Base-by-base conservation (phyloP, 192 early-diverging fungal genomes). In the Allomyces arbusculus region DNA sequence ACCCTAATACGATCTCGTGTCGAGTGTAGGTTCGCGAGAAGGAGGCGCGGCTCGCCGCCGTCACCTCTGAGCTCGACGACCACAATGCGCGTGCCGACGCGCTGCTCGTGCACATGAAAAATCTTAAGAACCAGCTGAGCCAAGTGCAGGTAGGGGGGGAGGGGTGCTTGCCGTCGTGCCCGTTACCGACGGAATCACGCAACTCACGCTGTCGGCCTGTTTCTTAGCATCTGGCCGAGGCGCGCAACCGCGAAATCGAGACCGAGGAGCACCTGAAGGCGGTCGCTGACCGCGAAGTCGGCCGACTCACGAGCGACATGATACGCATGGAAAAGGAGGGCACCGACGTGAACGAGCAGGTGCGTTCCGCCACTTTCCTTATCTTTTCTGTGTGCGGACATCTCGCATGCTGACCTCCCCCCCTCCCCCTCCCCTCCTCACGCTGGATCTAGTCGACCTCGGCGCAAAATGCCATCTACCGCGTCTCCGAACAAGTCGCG, bases 241-340 rank as follows among this genome's bases (percentile, higher is more conserved):
- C 81, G 6, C 80, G 80, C 64, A 76, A 70, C 33, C 70, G 79
- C 7, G 77, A 81, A 44, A 83, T 83, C 44, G 78, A 83, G 63
- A 79, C 79, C 6, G 81, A 83, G 65, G 81, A 83, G 24, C 81
- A 83, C 62, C 76, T 83, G 58, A 79, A 79, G 65, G 79, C 79
- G 67, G 68, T 83, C 10, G 77, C 81, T 0, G 81, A 83, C 58
- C 69, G 81, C 10, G 78, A 83, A 63, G 72, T 69, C 24, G 81
- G 81, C 5, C 65, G 81, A 12, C 64, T 81, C 24, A 70, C 72
- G 8, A 22, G 74, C 61, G 81, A 83, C 55, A 81, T 83, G 58
- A 70, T 69, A 33, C 44, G 73, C 25, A 79, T 78, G n/a, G 79
- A 78, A 61, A 77, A 77, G 43, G 76, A 83, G 65, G 76, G 79